Conservation (phyloP, 2,329 filamentous ascomycete species). For the Curvularia spicifera region DNA sequence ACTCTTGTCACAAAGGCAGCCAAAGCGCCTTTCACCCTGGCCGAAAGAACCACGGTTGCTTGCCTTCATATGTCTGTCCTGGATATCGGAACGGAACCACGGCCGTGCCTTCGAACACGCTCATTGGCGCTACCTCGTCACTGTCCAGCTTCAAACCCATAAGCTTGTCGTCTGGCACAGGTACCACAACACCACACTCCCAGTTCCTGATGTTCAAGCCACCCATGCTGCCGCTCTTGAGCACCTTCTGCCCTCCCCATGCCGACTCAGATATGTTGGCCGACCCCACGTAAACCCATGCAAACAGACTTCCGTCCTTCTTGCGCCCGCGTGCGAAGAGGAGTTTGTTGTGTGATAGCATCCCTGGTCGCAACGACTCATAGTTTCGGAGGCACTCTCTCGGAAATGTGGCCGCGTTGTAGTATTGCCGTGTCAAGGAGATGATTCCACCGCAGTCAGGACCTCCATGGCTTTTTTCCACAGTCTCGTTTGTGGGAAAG, state of each 20-base stretch:
- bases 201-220: constrained; percentile 84
- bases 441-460: constrained; percentile 75
- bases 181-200: constrained; percentile 89
- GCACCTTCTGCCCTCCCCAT: constrained; percentile 81
- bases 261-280: constrained; percentile 93
- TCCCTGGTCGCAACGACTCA: constrained; percentile 69
- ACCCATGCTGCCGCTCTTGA: constrained; percentile 68
- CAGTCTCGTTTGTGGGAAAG: constrained; percentile 48
- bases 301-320: constrained; percentile 49
- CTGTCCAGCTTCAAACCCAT: constrained; percentile 13
- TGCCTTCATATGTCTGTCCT: constrained; percentile 57
- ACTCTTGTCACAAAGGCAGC: not conserved
- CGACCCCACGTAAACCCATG: constrained; percentile 88
- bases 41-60: constrained; percentile 55
- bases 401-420: constrained; percentile 73
- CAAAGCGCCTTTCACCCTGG: constrained; percentile 12
- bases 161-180: constrained; percentile 52
- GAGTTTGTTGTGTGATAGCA: constrained; percentile 90
- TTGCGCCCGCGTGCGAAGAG: constrained; percentile 42
- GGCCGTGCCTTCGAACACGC: constrained; percentile 61
- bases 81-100: constrained; percentile 71
- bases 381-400: constrained; percentile 75
- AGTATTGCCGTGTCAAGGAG: constrained; percentile 77
- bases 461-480: constrained; percentile 69
- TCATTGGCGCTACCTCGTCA: constrained; percentile 45